Evolutionary conservation across 495 filamentous ascomycete genomes (phyloP).

Genomic region (Penicillium canescens): DNA sequence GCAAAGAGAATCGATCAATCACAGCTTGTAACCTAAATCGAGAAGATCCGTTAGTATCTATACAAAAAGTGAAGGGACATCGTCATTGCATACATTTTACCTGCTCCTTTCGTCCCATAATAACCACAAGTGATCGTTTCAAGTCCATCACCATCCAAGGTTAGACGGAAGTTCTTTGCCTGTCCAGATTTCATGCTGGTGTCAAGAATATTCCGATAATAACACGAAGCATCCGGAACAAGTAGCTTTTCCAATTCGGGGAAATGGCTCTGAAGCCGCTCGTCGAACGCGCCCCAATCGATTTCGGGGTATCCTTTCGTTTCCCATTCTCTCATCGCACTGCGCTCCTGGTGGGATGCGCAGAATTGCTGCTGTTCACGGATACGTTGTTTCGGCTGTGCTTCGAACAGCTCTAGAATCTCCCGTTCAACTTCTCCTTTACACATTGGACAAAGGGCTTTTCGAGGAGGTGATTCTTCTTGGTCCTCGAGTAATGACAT

Average conservation of each 20-base stretch:
- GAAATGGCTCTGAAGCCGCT: conserved; percentile 60
- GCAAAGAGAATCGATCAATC: conserved; percentile 57
- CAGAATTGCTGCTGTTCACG: conserved; percentile 70
- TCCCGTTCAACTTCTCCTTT: conserved; percentile 55
- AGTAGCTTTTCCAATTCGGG: conserved; percentile 58
- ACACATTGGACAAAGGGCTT: conserved; percentile 67
- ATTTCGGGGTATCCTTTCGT: conserved; percentile 73
- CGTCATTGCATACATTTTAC: conserved; percentile 50
- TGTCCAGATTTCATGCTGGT: conserved; percentile 59
- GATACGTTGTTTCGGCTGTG: conserved; percentile 53
- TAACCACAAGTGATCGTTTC: conserved; percentile 69
- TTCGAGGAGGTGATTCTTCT: conserved; percentile 1
- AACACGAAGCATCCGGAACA: conserved; percentile 52
- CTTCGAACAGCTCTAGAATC: conserved; percentile 48
- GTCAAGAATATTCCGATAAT: conserved; percentile 62
- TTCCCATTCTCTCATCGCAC: conserved; percentile 61
- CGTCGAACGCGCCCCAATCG: conserved; percentile 68
- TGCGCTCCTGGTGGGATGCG: conserved; percentile 59
- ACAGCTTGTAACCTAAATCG: conserved; percentile 59
- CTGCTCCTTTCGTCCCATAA: conserved; percentile 79
- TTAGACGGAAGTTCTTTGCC: conserved; percentile 60
- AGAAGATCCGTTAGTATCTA: conserved; percentile 4
- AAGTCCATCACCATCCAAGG: conserved; percentile 33
- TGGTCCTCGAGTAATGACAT: conserved; percentile 2
- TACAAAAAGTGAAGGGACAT: not conserved